phyloP scores from a whole-genome alignment of 192 early-diverging fungal species.

The Coemansia sp. region DNA sequence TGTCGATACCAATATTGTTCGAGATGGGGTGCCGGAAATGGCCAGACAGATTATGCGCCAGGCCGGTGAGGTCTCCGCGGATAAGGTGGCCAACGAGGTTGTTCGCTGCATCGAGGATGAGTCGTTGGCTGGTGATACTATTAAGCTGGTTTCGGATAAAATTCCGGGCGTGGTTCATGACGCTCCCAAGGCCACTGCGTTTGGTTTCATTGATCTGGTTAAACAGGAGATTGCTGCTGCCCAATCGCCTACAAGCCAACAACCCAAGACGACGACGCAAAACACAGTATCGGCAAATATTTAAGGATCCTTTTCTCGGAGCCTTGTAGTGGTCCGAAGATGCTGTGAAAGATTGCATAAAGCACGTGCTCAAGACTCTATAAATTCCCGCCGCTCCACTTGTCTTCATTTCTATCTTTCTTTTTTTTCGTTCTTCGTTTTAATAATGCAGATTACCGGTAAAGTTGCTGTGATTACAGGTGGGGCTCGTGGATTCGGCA shows the following conservation, averaged over 20 bases:
- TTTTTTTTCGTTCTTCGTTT: not conserved
- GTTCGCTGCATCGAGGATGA: slow-evolving; percentile 63
- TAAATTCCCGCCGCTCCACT: not conserved
- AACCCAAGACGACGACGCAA: too few relatives aligned
- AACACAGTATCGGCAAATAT: too few relatives aligned
- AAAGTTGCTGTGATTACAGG: slow-evolving; percentile 73
- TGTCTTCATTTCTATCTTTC: not conserved
- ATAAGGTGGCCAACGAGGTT: slow-evolving; percentile 59
- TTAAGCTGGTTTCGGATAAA: slow-evolving; percentile 36
- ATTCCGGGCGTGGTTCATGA: slow-evolving; percentile 13
- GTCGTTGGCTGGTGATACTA: slow-evolving; percentile 50
- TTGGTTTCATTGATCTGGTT: slow-evolving; percentile 14
- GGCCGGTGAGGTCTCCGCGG: slow-evolving; percentile 30
- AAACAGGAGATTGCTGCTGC: not conserved
- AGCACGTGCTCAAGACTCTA: not conserved
- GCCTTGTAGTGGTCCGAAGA: not conserved
- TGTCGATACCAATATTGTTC: slow-evolving; percentile 55
- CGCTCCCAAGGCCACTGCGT: slow-evolving; percentile 12
- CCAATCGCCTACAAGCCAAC: too few relatives aligned
- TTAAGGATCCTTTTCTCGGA: too few relatives aligned
- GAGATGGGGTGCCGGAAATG: slow-evolving; percentile 8
- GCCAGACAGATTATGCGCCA: slow-evolving; percentile 17
- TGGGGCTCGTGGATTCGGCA: slow-evolving; percentile 66
- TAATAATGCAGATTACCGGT: slow-evolving; percentile 40
- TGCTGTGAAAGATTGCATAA: too few relatives aligned